A percentile compares a stretch with the other conserved stretches of the same genome.
phyloP scores from a whole-genome alignment of 2,329 filamentous ascomycete species.

The Nakataea oryzae region DNA sequence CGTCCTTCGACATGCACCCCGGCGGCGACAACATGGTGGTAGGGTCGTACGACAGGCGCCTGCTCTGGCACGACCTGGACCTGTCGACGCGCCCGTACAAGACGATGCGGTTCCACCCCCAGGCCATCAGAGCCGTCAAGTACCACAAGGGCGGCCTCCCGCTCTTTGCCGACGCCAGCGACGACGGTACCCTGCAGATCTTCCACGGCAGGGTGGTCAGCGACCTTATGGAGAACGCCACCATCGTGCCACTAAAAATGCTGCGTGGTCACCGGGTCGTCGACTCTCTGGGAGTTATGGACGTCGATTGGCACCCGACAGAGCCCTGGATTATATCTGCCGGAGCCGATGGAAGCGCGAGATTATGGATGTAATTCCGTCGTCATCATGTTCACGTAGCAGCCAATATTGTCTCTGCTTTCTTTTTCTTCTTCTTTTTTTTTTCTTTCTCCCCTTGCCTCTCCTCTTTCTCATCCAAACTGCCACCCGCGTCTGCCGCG shows the following conservation, averaged over 20 bases:
- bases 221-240: constrained; percentile 92
- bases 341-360: constrained; percentile 85
- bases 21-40: constrained; percentile 91
- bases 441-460: background rate
- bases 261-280: constrained; percentile 82
- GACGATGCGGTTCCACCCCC: constrained; percentile 86
- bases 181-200: constrained; percentile 88
- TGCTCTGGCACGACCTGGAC: constrained; percentile 96
- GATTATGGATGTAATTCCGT: constrained; percentile 62
- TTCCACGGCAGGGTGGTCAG: constrained; percentile 95
- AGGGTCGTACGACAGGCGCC: constrained; percentile 83
- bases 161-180: constrained; percentile 87
- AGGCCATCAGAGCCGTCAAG: constrained; percentile 81
- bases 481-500: background rate
- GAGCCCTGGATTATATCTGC: constrained; percentile 94
- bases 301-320: constrained; percentile 89
- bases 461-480: background rate
- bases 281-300: constrained; percentile 79
- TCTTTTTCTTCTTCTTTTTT: background rate
- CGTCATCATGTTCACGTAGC: too few species aligned
- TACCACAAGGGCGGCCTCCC: constrained; percentile 73
- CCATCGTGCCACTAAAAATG: constrained; percentile 92
- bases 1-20: constrained; percentile 84
- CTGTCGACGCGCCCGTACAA: constrained; percentile 87
- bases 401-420: background rate